These are phyloP conservation scores for Kluyveromyces siamensis DNA, from an alignment of 805 yeast species.

Conservation along the genomic window DNA sequence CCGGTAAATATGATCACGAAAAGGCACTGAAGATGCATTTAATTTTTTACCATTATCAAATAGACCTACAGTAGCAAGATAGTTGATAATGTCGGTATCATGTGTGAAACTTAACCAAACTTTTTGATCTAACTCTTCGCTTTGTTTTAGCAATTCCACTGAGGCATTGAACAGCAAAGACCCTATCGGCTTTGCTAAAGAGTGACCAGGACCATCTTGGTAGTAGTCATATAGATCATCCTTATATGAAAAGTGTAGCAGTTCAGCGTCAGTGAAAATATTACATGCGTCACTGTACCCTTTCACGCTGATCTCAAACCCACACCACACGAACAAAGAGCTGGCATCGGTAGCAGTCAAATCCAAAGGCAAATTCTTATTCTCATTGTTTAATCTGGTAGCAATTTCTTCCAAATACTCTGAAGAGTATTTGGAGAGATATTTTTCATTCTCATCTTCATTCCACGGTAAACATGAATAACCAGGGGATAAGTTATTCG, in stretches of 20 bases:
- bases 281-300: slow-evolving; percentile 63
- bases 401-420: slow-evolving; percentile 45
- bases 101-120: slow-evolving; percentile 68
- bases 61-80: slow-evolving; percentile 57
- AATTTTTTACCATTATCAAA: slow-evolving; percentile 30
- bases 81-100: slow-evolving; percentile 58
- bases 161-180: slow-evolving; percentile 47
- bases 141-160: slow-evolving; percentile 40
- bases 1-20: slow-evolving; percentile 37
- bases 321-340: slow-evolving; percentile 54
- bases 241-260: slow-evolving; percentile 51
- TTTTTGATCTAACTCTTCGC: slow-evolving; percentile 40
- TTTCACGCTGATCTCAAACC: slow-evolving; percentile 61
- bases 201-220: slow-evolving; percentile 54
- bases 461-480: slow-evolving; percentile 35
- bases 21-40: slow-evolving; percentile 36
- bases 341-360: slow-evolving; percentile 45
- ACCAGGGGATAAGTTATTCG: slow-evolving; percentile 41
- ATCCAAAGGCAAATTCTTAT: slow-evolving; percentile 44
- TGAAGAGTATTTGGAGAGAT: slow-evolving; percentile 12
- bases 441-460: slow-evolving; percentile 11
- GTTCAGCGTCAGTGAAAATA: slow-evolving; percentile 60
- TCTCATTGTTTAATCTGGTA: slow-evolving; percentile 41
- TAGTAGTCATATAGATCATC: slow-evolving; percentile 54
- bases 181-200: slow-evolving; percentile 50